These are phyloP conservation scores for Aspergillus hiratsukae DNA, from an alignment of 2,329 filamentous ascomycete species.

Conservation along the genomic window DNA sequence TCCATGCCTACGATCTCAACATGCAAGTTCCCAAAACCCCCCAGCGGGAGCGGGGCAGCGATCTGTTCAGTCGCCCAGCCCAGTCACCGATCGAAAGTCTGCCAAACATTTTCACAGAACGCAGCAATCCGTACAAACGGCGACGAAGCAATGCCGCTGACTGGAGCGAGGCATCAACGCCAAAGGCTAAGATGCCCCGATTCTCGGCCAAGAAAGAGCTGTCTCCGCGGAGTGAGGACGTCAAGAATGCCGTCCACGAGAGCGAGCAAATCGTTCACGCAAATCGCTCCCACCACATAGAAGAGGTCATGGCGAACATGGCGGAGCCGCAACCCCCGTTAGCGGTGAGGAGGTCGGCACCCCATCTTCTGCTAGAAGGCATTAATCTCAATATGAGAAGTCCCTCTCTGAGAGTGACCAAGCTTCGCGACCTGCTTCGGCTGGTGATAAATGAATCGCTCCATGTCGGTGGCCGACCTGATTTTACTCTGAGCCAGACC, in stretches of 20 bases:
- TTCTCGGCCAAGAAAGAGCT: constrained; percentile 30
- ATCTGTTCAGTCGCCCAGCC: constrained; percentile 25
- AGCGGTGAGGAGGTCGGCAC: constrained; percentile 32
- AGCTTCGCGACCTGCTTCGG: constrained; percentile 43
- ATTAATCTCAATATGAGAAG: constrained; percentile 31
- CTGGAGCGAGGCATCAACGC: constrained; percentile 27
- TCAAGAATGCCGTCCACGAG: constrained; percentile 40
- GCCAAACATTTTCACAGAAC: constrained; percentile 40
- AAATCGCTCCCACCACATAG: constrained; percentile 31
- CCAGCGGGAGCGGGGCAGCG: constrained; percentile 37
- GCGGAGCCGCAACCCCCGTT: constrained; percentile 33
- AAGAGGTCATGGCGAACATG: constrained; percentile 38
- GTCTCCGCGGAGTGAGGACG: constrained; percentile 37
- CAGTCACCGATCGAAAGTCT: constrained; percentile 29
- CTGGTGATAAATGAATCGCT: constrained; percentile 46
- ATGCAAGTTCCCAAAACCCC: constrained; percentile 68
- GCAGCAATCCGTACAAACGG: constrained; percentile 43
- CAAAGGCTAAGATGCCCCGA: constrained; percentile 33
- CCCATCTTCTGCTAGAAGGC: constrained; percentile 33
- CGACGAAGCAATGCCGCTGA: constrained; percentile 40
- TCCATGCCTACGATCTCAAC: constrained; percentile 70
- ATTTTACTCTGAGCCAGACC: constrained; percentile 42
- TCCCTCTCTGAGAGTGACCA: constrained; percentile 39
- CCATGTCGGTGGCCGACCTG: constrained; percentile 45
- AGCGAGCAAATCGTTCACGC: constrained; percentile 39